These are phyloP conservation scores for Ostreobium quekettii DNA, from an alignment of 139 green algal species.

Conservation along the genomic window DNA sequence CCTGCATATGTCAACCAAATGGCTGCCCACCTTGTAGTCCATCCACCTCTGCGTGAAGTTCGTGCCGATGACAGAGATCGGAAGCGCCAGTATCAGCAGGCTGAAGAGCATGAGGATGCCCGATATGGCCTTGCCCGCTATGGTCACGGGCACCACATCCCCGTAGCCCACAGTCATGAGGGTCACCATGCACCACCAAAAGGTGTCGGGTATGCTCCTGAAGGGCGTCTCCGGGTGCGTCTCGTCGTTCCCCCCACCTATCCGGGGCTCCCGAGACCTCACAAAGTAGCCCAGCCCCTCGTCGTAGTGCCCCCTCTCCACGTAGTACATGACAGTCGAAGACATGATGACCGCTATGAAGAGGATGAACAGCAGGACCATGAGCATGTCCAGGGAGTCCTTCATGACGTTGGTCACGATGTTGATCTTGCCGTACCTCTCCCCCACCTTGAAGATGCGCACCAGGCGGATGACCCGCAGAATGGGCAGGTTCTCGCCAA, in stretches of 20 bases:
- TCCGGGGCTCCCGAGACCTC: background rate
- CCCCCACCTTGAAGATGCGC: conserved; percentile 33
- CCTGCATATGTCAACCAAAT: no score
- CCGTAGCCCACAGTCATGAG: conserved; percentile 39
- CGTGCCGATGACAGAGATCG: conserved; percentile 30
- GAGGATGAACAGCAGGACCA: conserved; percentile 35
- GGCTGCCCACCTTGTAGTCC: conserved; percentile 22
- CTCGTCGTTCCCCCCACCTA: background rate
- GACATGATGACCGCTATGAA: conserved; percentile 22
- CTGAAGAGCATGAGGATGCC: conserved; percentile 26
- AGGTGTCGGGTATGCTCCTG: conserved; percentile 13
- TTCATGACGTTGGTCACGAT: conserved; percentile 19
- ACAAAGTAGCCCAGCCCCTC: conserved; percentile 11
- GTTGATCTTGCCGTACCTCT: conserved; percentile 26
- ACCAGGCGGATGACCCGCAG: conserved; percentile 34
- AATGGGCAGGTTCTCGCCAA: conserved; percentile 5
- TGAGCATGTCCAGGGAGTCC: conserved; percentile 22
- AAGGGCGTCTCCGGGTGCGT: conserved; percentile 5
- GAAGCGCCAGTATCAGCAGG: conserved; percentile 29
- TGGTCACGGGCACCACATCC: conserved; percentile 26
- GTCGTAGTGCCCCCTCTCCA: conserved; percentile 24
- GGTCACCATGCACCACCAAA: conserved; percentile 39
- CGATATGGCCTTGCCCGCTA: conserved; percentile 21
- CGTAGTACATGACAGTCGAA: conserved; percentile 28
- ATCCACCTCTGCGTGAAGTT: conserved; percentile 31